Base-by-base conservation (phyloP, 2,329 filamentous ascomycete genomes). In the Penicillium crustosum region DNA sequence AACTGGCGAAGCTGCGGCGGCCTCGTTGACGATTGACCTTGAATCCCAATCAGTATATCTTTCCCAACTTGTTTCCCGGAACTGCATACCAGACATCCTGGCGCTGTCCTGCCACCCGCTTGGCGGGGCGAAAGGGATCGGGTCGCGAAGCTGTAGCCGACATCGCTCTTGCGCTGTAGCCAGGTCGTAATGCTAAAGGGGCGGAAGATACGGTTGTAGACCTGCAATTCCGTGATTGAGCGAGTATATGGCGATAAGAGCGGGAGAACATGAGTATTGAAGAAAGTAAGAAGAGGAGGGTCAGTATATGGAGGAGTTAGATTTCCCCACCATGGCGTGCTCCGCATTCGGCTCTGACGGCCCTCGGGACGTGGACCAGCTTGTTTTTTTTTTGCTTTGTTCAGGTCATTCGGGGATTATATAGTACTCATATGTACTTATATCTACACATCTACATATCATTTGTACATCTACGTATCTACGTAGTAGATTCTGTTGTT, bases 21-120 rank as follows among this genome's bases (percentile, higher is more conserved):
- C 86, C 73, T 88, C 86, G 64, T 88, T 88, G 71, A 88, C 83
- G 63, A 88, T 88, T 19, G 84, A 83, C 83, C 83, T 85, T 55
- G 12, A 36, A 17, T 9, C 15, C 19, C 13, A 39, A 66, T 66
- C 59, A 68, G 58, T 13, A 53, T 44, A 8, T 51, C 55, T 35
- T 35, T 49, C 17, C n/a, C 31, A 44, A 36, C 6, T 25, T 35
- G n/a, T n/a, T 25, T 6, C 35, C 13, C 23, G 45, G 29, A 12
- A 35, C 29, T 13, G 55, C 64, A 42, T 59, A 79, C 79, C 77
- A 82, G 52, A 82, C 79, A 80, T 82, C 79, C 66, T 80, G 79
- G 58, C 77, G 75, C 63, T 81, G 79, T 35, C 78, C 78, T 36
- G 79, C 79, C 44, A 82, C 79, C 66, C 79, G 73, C 59, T 70